Conservation (phyloP, 2,329 filamentous ascomycete species). For the Fusarium pseudograminearum region DNA sequence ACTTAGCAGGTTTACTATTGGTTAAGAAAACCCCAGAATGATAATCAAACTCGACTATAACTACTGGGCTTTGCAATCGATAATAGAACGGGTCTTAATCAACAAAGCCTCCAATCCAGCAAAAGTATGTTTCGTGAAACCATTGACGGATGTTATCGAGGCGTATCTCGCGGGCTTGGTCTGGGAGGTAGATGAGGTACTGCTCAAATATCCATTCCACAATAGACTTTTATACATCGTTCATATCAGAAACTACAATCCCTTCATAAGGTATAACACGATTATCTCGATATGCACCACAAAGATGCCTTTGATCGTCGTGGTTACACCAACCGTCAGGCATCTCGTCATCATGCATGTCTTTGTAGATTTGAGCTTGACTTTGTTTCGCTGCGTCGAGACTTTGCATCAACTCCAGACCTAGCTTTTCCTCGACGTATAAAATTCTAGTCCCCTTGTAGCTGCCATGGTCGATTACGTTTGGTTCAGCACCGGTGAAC, state of each 20-base stretch:
- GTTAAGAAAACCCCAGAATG: slow-evolving; percentile 7
- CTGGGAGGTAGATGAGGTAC: slow-evolving; percentile 76
- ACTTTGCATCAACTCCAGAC: slow-evolving; percentile 74
- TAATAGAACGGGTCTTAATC: slow-evolving; percentile 77
- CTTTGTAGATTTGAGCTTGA: neutral
- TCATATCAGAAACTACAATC: slow-evolving; percentile 61
- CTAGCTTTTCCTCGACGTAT: slow-evolving; percentile 71
- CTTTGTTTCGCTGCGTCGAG: slow-evolving; percentile 65
- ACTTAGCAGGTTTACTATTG: slow-evolving; percentile 1
- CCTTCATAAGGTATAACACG: slow-evolving; percentile 81
- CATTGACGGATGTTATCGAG: slow-evolving; percentile 58
- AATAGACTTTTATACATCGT: neutral
- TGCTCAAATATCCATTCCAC: slow-evolving; percentile 48
- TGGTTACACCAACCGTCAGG: slow-evolving; percentile 79
- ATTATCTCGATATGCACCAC: slow-evolving; percentile 83
- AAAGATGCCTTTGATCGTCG: slow-evolving; percentile 82
- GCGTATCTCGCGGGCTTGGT: slow-evolving; percentile 57
- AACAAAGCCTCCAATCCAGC: slow-evolving; percentile 77
- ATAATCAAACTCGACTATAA: slow-evolving; percentile 78
- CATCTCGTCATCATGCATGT: slow-evolving; percentile 69
- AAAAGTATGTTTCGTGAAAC: slow-evolving; percentile 77
- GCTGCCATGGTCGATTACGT: slow-evolving; percentile 74
- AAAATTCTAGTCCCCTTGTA: slow-evolving; percentile 74
- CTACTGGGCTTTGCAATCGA: slow-evolving; percentile 79
- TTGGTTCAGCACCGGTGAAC: slow-evolving; percentile 85